Evolutionary conservation across 495 filamentous ascomycete genomes (phyloP), one percentile per base, ranked within the genome.

Genomic region (Lasiosphaeriaceae sp.): DNA sequence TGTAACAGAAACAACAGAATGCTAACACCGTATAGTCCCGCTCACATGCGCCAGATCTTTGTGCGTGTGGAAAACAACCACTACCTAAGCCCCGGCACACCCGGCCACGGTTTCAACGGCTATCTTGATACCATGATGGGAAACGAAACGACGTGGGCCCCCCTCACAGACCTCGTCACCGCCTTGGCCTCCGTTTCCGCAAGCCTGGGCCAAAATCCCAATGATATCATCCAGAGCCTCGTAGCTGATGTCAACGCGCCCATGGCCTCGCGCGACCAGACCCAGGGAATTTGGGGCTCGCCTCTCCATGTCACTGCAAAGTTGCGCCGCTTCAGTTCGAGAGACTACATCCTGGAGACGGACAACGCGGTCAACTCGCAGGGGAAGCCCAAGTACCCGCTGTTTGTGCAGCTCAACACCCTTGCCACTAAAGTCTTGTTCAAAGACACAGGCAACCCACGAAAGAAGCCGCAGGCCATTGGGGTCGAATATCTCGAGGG

Each of bases 61-160:
- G 56, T 56, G 19, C 60, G 65, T 23, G 72, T 76, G 35, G 71
- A 76, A 34, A 71, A 65, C 26, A 75, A 71, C 47, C 50, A 73
- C 22, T 77, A 77, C 45, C 52, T 75, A 2, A 57, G 62, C 1
- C 50, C 63, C 7, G 65, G 62, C 0, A 67, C 71, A 17, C 52
- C 63, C 0, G 71, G 66, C 17, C 76, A 77, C 31, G 76, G 76
- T 20, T 77, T 74, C 61, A 56, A 62, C 12, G 72, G 73, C 16
- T 74, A 60, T 52, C 52, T 76, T 14, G 57, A 74, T 29, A 65
- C 63, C 9, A 66, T 55, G 29, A 61, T 66, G 47, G 56, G 64
- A n/a, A 70, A 74, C 41, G 74, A 65, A 0, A 71, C 67, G n/a
- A 75, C 72, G 58, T 52, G 61, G 37, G 60, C 23, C 19, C 62